Evolutionary conservation across 345 rosid genomes (phyloP), one percentile per base, ranked within the genome.

Genomic region (Durio zibethinus): DNA sequence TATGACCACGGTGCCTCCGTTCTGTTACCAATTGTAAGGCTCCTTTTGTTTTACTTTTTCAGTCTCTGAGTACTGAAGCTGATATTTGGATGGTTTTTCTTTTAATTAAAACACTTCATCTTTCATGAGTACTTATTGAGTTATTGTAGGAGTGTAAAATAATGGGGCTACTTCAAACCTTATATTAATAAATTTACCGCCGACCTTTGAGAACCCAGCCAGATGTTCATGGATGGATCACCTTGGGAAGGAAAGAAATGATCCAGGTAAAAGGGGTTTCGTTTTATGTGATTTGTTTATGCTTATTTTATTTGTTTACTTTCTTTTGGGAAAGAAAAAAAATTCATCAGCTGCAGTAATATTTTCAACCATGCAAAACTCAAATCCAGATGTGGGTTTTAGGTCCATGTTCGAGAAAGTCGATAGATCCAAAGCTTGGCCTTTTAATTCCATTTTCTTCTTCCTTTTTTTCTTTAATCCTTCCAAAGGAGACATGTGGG

Each of bases 351-450:
- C 83, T 77, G 78, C 73, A 79, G 78, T 80, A 70, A 16, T 38
- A 63, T 25, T 79, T 81, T 73, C 72, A 53, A 77, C 56, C 56
- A 81, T 76, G 73, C 74, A 82, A 81, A 62, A 62, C 78, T 73
- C 77, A 74, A 48, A 68, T 66, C 73, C 64, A 83, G 77, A 65
- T 77, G 76, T 67, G 73, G 76, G 67, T 29, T 31, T 7, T 72
- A 78, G 79, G 40, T 76, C 45, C 54, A 76, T 80, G 77, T 65
- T 75, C 69, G 78, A 77, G 80, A 78, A 81, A 78, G 83, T 85
- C 86, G 83, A 87, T 85, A 81, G 79, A 84, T 86, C 86, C 89
- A 81, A 90, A 84, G 87, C 82, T 81, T 85, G 79, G 35, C 67
- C 73, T 82, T 40, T 23, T 48, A 5, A 10, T n/a, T 63, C 38